Evolutionary conservation across 2,329 filamentous ascomycete genomes (phyloP).

Genomic region (Beauveria sp.): DNA sequence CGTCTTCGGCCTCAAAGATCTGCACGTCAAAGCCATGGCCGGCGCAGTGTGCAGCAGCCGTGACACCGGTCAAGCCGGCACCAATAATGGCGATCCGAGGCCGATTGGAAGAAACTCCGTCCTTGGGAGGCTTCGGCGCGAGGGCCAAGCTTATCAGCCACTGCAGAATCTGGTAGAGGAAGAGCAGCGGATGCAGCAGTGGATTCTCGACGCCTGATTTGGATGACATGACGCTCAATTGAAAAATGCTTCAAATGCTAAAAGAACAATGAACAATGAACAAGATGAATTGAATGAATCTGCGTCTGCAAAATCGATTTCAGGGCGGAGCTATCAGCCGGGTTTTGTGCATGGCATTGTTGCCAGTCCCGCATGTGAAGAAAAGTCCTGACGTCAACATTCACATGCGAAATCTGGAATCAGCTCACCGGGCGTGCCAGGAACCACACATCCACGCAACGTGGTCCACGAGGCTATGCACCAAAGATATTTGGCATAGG

Average conservation of each 20-base stretch:
- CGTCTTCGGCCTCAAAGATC: slow-evolving; percentile 65
- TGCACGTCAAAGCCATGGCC: slow-evolving; percentile 79
- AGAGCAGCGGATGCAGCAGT: slow-evolving; percentile 47
- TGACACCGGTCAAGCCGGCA: slow-evolving; percentile 66
- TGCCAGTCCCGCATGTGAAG: neutral
- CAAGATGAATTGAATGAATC: neutral
- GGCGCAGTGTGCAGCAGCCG: slow-evolving; percentile 72
- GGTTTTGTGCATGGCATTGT: neutral
- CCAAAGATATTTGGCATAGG: neutral
- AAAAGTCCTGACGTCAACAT: slow-evolving; percentile 21
- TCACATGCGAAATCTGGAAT: slow-evolving; percentile 13
- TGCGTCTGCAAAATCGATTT: neutral
- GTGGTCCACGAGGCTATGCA: neutral
- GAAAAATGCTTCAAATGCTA: neutral
- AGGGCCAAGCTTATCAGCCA: slow-evolving; percentile 56
- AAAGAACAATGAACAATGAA: neutral
- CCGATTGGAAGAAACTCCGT: slow-evolving; percentile 45
- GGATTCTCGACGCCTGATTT: slow-evolving; percentile 29
- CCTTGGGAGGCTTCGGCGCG: slow-evolving; percentile 60
- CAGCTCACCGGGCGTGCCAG: neutral
- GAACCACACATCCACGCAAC: slow-evolving; percentile 1
- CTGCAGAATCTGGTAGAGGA: slow-evolving; percentile 59
- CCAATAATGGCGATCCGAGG: slow-evolving; percentile 65
- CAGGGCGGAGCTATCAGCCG: neutral
- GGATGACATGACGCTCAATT: slow-evolving; percentile 23